Evolutionary conservation across 331 rosid genomes (phyloP).

Genomic region (Rosa hybrid): DNA sequence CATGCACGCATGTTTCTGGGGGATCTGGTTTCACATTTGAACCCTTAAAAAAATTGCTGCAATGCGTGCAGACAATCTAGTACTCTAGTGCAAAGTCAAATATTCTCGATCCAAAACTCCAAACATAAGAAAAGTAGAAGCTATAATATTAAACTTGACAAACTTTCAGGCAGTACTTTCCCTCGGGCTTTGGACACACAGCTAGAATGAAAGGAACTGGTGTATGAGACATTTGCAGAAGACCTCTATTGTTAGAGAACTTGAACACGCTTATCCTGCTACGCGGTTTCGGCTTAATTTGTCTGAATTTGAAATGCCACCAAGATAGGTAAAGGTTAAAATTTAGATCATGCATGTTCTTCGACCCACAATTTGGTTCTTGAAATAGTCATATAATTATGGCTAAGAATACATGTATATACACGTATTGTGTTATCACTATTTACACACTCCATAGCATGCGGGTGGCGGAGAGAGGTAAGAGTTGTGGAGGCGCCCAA

Average conservation of each 20-base stretch:
- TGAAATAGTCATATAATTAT: neutral
- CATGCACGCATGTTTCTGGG: neutral
- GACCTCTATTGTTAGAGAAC: constrained; percentile 1
- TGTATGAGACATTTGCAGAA: constrained; percentile 5
- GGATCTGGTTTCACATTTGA: neutral
- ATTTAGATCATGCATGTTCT: neutral
- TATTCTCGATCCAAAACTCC: constrained; percentile 7
- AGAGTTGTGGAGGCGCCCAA: neutral
- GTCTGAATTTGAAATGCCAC: neutral
- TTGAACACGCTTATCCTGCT: neutral
- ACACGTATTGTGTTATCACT: neutral
- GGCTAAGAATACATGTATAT: neutral
- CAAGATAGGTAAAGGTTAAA: neutral
- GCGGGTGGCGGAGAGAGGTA: neutral
- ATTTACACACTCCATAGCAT: neutral
- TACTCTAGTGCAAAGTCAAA: constrained; percentile 4
- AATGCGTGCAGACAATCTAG: constrained; percentile 6
- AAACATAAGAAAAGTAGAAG: constrained; percentile 9
- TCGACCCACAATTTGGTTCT: neutral
- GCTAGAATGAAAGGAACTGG: constrained; percentile 7
- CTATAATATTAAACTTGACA: constrained; percentile 2
- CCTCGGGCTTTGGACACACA: neutral
- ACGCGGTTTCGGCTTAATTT: neutral
- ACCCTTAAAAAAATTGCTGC: neutral
- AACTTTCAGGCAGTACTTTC: neutral